phyloP scores from a whole-genome alignment of 495 filamentous ascomycete genomes.

The Rhypophila decipiens region DNA sequence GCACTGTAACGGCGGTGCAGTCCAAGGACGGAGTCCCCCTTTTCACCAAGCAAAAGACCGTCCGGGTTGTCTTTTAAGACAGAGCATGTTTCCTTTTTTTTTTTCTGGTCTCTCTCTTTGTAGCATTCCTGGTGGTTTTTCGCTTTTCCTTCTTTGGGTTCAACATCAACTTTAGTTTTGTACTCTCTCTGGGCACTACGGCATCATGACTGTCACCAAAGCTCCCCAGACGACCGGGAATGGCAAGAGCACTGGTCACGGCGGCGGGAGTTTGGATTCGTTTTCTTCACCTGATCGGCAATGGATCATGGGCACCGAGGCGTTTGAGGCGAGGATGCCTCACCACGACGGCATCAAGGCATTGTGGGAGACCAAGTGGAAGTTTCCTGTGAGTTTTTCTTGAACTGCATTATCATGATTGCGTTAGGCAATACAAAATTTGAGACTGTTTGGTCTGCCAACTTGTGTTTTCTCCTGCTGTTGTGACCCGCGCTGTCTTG shows the following conservation, averaged over 20 bases:
- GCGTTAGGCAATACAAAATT: too few relatives aligned
- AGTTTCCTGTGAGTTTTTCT: constrained; percentile 48
- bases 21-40: constrained; percentile 21
- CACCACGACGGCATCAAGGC: constrained; percentile 69
- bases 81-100: not conserved
- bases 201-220: constrained; percentile 21
- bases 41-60: constrained; percentile 25
- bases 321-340: constrained; percentile 37
- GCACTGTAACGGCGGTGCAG: constrained; percentile 16
- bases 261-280: not conserved
- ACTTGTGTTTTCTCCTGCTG: too few relatives aligned
- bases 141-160: not conserved
- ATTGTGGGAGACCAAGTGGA: constrained; percentile 80
- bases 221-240: not conserved
- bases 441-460: too few relatives aligned
- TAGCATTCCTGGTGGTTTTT: not conserved
- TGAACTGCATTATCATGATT: too few relatives aligned
- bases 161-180: not conserved
- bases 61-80: constrained; percentile 16
- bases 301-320: constrained; percentile 35
- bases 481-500: too few relatives aligned
- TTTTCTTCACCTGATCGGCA: constrained; percentile 7
- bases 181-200: too few relatives aligned
- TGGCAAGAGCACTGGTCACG: too few relatives aligned
- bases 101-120: not conserved